Evolutionary conservation across 1,284 basidiomycete species (phyloP), one percentile per base, ranked within the genome.

Genomic region (Austroboletus niveus): DNA sequence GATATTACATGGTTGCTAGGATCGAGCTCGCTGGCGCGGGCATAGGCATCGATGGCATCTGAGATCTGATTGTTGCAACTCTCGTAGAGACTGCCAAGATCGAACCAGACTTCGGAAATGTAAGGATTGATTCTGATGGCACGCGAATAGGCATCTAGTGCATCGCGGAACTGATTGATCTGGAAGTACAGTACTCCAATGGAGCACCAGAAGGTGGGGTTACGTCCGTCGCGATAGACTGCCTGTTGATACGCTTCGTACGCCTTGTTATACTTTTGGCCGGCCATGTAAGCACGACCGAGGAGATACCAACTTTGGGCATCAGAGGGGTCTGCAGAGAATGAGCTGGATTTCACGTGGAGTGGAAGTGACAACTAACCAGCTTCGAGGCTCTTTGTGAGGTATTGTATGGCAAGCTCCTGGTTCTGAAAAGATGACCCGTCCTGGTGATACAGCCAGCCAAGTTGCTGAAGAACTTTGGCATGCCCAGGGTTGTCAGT

Each of bases 221-320:
- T 99, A 58, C 95, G 92, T 9, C 96, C 95, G 64, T 99, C 96
- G 45, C 95, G 89, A 72, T 99, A 99, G 24, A 99, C 95, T 5
- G 96, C 96, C 72, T 99, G 96, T 68, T 99, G 96, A 67, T 99
- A 99, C 0, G 96, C 95, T 72, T 99, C 95, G 75, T 99, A 99
- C 2, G 97, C 97, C 72, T 98, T 98, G 81, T 97, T 98, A 77
- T 97, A 98, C 69, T 98, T 96, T 71, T 94, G 91, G n/a, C 92
- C 92, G 6, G 93, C 92, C 95, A 99, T 98, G 73, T 96, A 99
- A 1, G 96, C 94, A 55, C 96, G 90, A 42, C 96, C 96, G 50
- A 99, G 85, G 40, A 99, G 82, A 71, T 98, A 99, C 97, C 97
- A 99, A 64, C 92, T 96, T 71, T 98, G 95, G 6, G 95, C 91